Base-by-base conservation (phyloP, 1,284 basidiomycete genomes). In the Ganoderma meredithae region DNA sequence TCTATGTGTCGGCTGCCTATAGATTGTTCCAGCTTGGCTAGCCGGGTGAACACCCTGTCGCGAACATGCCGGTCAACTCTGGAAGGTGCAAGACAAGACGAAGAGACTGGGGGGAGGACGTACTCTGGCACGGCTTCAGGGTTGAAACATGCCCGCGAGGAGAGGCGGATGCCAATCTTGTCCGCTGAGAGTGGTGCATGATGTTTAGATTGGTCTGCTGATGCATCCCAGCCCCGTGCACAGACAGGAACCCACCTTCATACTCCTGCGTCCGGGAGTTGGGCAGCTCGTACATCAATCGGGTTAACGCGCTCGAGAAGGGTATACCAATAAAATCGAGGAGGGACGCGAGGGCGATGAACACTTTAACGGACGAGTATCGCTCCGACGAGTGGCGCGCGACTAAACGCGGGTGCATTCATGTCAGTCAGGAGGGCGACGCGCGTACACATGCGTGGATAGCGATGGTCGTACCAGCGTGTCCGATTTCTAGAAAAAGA, bases 251-350 rank as follows among this genome's bases (percentile, higher is more conserved):
- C 79, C 68, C 65, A 86, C 93, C 94, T 86, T 98, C 96, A 4
- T 86, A 83, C 78, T 97, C 96, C 61, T 91, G 88, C 36, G 82
- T 89, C 61, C 96, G 85, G 1, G 93, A 95, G 78, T 98, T 96
- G 0, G 96, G 96, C 4, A 97, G 84, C 63, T 90, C 85, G 41
- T 95, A 81, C 6, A 95, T 71, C 49, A 92, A 81, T 0, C 84
- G 87, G 9, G 90, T 82, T 7, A 86, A 75, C 60, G 81, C 74
- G 25, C 76, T 80, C 41, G 77, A 83, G 60, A 86, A 74, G 36
- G 79, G 86, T 9, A 88, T 78, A 0, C 92, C 92, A 0, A 90
- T 63, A 0, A 80, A 71, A 40, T 89, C 82, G 7, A 95, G 78
- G 1, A 91, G 62, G 56, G 85, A 74, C 0, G 84, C 80, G 1